Conservation (phyloP, 768 basidiomycete genomes). For the Boletus coccyginus region DNA sequence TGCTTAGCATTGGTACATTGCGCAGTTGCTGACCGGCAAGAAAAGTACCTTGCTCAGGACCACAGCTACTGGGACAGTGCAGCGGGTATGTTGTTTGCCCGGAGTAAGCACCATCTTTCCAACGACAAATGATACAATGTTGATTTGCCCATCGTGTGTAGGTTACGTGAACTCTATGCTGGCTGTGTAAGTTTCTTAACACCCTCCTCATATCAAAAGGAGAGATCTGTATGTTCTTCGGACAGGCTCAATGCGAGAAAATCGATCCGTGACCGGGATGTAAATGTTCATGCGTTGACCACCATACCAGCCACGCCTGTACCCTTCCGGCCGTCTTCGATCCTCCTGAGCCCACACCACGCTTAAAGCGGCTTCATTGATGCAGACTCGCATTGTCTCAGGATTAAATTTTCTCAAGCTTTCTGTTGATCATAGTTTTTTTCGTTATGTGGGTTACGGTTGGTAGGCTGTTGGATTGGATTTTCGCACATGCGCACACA, state of each 20-base stretch:
- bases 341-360: neutral
- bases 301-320: neutral
- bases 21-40: neutral
- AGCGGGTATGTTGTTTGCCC: neutral
- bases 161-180: conserved; percentile 18
- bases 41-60: conserved; percentile 3
- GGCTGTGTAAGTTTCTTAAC: conserved; percentile 5
- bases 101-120: neutral
- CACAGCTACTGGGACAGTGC: neutral
- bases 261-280: conserved; percentile 6
- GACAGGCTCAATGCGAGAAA: conserved; percentile 12
- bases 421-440: too few relatives aligned
- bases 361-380: neutral
- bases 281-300: neutral
- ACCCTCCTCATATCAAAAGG: neutral
- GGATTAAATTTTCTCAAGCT: too few relatives aligned
- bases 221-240: neutral
- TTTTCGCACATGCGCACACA: neutral
- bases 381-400: neutral
- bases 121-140: neutral
- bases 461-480: too few relatives aligned
- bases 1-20: neutral
- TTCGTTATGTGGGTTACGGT: too few relatives aligned
- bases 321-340: neutral
- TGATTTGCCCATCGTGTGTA: neutral